Evolutionary conservation across 352 stramenopile genomes (phyloP).

Genomic region (Globisporangium carolinianum): DNA sequence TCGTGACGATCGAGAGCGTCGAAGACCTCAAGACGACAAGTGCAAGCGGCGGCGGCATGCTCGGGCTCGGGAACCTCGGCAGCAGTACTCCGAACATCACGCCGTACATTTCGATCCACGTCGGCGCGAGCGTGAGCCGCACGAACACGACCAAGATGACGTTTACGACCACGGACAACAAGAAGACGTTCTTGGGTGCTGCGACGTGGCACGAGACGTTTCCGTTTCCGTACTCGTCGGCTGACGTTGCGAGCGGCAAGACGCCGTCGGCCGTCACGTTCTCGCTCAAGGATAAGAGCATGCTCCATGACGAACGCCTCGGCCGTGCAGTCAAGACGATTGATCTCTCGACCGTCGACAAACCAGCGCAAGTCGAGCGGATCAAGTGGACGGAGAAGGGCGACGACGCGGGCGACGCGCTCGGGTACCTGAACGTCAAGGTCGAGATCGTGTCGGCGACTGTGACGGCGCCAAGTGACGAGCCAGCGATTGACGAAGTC

Average conservation of each 20-base stretch:
- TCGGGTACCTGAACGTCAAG: slow-evolving; percentile 19
- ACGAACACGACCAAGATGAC: slow-evolving; percentile 71
- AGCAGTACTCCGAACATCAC: slow-evolving; percentile 74
- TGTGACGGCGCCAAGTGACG: neutral
- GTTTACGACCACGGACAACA: slow-evolving; percentile 20
- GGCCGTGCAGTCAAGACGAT: slow-evolving; percentile 19
- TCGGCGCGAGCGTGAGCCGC: slow-evolving; percentile 55
- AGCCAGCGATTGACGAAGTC: neutral
- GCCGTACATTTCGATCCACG: slow-evolving; percentile 70
- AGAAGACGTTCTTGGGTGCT: slow-evolving; percentile 24
- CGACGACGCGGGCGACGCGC: slow-evolving; percentile 14
- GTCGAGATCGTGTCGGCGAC: slow-evolving; percentile 17
- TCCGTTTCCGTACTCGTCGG: slow-evolving; percentile 55
- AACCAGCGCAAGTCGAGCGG: slow-evolving; percentile 3
- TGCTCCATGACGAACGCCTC: slow-evolving; percentile 39
- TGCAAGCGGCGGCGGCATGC: slow-evolving; percentile 55
- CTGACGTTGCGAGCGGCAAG: slow-evolving; percentile 31
- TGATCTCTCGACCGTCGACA: slow-evolving; percentile 6
- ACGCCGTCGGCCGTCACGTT: slow-evolving; percentile 16
- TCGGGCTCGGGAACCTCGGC: slow-evolving; percentile 66
- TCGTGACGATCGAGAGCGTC: slow-evolving; percentile 59
- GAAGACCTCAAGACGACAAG: slow-evolving; percentile 55
- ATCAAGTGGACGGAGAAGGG: slow-evolving; percentile 15
- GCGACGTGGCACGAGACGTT: slow-evolving; percentile 77
- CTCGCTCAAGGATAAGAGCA: slow-evolving; percentile 50